These are phyloP conservation scores for Bothia castanella DNA, from an alignment of 1,284 basidiomycete species.

Conservation along the genomic window DNA sequence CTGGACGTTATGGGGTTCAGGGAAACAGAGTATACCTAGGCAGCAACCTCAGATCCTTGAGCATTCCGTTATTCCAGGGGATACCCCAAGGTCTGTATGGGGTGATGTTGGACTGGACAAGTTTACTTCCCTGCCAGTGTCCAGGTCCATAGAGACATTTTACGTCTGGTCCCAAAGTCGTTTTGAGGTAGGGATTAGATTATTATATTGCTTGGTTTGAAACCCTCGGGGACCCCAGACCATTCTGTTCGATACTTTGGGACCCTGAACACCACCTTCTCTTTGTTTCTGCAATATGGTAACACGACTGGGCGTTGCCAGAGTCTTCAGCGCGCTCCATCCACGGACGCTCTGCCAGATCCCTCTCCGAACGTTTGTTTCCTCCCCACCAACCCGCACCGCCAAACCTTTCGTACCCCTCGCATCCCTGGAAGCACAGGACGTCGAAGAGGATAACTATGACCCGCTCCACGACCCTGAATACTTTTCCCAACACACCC, in stretches of 20 bases:
- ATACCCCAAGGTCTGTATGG: too few relatives aligned
- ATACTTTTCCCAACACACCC: conserved; percentile 7
- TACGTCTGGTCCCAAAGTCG: too few relatives aligned
- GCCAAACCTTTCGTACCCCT: conserved; percentile 25
- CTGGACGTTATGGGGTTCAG: too few relatives aligned
- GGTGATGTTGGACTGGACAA: too few relatives aligned
- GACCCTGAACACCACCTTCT: conserved; percentile 23
- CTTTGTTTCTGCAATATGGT: conserved; percentile 10
- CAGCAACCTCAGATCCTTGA: too few relatives aligned
- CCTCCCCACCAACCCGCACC: conserved; percentile 5
- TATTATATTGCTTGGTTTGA: too few relatives aligned
- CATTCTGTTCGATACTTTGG: background rate
- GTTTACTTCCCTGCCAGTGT: too few relatives aligned
- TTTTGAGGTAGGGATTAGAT: too few relatives aligned
- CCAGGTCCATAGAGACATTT: too few relatives aligned
- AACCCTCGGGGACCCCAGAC: conserved; percentile 11
- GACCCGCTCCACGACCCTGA: conserved; percentile 8
- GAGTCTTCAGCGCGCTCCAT: conserved; percentile 3
- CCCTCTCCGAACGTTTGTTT: conserved; percentile 8
- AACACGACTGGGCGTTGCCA: conserved; percentile 2
- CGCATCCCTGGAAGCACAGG: conserved; percentile 16
- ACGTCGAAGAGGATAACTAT: conserved; percentile 4
- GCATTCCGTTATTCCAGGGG: too few relatives aligned
- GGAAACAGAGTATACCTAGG: too few relatives aligned
- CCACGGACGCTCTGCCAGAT: conserved; percentile 5